Evolutionary conservation across 768 basidiomycete species (phyloP).

Genomic region (Pleurotus eryngii): DNA sequence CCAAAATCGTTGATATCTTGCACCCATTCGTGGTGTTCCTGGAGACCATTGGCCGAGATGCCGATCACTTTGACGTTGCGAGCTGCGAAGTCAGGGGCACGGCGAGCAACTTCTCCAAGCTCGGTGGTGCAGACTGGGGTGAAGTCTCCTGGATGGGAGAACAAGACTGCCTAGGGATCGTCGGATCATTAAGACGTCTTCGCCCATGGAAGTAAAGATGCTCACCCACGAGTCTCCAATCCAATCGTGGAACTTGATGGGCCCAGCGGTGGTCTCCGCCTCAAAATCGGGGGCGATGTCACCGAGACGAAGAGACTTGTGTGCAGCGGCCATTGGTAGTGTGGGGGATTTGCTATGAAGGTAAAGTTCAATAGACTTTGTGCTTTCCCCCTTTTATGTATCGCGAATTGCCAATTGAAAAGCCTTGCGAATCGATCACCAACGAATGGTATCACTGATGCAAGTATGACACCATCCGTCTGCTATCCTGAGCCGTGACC

Average conservation of each 20-base stretch:
- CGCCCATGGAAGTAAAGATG: not conserved
- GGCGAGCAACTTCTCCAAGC: constrained; percentile 92
- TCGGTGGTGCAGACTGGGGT: constrained; percentile 97
- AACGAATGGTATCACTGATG: constrained; percentile 6
- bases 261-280: constrained; percentile 83
- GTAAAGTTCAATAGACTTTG: too few species aligned
- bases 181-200: not conserved
- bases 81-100: constrained; percentile 77
- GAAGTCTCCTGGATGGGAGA: constrained; percentile 94
- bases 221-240: constrained; percentile 85
- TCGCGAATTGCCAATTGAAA: too few species aligned
- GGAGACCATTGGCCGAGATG: constrained; percentile 86
- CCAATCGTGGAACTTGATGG: constrained; percentile 92
- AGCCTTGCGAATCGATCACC: constrained; percentile 5
- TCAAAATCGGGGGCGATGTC: constrained; percentile 88
- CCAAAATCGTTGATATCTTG: constrained; percentile 83
- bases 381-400: too few species aligned
- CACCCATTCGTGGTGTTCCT: constrained; percentile 86
- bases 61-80: constrained; percentile 93
- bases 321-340: not conserved
- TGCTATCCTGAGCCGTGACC: not conserved
- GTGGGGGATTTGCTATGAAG: not conserved
- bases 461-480: constrained; percentile 6
- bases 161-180: constrained; percentile 66
- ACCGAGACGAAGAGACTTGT: constrained; percentile 68